Conservation (phyloP, 1,284 basidiomycete genomes). For the Xerocomus cyaneibrunnescens region DNA sequence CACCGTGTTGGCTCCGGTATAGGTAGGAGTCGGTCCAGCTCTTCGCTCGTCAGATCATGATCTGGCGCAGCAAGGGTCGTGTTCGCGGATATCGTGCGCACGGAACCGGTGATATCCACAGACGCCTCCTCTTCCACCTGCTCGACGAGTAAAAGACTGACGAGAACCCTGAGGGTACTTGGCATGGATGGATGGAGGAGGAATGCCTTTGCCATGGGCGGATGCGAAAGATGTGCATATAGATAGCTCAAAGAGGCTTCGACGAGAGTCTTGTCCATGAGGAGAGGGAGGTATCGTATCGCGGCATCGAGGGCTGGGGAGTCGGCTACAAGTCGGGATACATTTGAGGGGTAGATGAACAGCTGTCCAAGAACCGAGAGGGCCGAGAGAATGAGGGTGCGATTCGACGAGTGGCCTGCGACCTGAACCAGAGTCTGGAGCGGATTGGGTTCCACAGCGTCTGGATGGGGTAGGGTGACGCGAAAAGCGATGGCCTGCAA, state of each 20-base stretch:
- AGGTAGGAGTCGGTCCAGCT: constrained; percentile 56
- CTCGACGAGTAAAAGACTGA: constrained; percentile 62
- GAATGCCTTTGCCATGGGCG: constrained; percentile 75
- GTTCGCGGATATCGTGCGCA: constrained; percentile 54
- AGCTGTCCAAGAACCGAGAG: constrained; percentile 59
- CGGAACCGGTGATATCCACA: constrained; percentile 56
- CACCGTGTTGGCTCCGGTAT: constrained; percentile 73
- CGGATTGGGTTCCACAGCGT: constrained; percentile 40
- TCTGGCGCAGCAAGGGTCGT: constrained; percentile 45
- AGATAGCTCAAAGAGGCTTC: constrained; percentile 74
- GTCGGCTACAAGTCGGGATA: constrained; percentile 48
- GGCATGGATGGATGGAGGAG: constrained; percentile 67
- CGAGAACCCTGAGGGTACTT: constrained; percentile 62
- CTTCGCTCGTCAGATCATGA: constrained; percentile 66
- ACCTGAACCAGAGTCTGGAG: constrained; percentile 54
- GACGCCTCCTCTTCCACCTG: constrained; percentile 67
- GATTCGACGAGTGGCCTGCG: constrained; percentile 58
- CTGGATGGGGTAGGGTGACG: constrained; percentile 39
- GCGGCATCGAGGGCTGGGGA: constrained; percentile 60
- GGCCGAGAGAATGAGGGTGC: constrained; percentile 67
- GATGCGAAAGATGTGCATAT: constrained; percentile 72
- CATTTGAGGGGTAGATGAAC: constrained; percentile 61
- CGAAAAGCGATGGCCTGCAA: constrained; percentile 52
- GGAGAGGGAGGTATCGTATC: constrained; percentile 71
- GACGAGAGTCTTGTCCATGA: constrained; percentile 65